A percentile compares a stretch with the other conserved stretches of the same genome.
Evolutionary conservation across 176 grass and related monocot species (phyloP).

Genomic region (Aegilops tauschii): DNA sequence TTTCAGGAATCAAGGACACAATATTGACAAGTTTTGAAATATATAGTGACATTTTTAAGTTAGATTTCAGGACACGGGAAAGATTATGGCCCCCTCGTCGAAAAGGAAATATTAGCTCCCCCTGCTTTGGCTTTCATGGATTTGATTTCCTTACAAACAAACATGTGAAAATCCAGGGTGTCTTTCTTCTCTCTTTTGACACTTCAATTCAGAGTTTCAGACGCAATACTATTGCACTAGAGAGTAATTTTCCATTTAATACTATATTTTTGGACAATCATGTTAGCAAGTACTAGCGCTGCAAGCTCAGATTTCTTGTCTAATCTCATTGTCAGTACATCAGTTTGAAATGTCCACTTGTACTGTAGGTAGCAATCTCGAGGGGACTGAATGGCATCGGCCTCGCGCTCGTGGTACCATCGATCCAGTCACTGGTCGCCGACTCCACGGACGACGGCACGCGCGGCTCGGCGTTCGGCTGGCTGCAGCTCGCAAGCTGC

Average conservation of each 20-base stretch:
- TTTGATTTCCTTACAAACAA: no score
- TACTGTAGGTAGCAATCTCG: slow-evolving; percentile 65
- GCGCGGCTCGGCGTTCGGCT: slow-evolving; percentile 77
- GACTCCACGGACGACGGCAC: slow-evolving; percentile 74
- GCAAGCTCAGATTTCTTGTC: no score
- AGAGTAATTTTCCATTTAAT: no score
- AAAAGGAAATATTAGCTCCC: no score
- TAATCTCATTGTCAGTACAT: not conserved
- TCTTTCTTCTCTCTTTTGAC: no score
- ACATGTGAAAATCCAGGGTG: no score
- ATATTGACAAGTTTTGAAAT: not conserved
- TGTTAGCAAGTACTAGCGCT: no score
- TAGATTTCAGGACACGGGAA: not conserved
- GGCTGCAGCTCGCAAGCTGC: slow-evolving; percentile 67
- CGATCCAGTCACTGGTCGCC: slow-evolving; percentile 81
- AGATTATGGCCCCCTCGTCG: no score
- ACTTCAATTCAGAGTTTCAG: no score
- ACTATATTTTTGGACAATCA: no score
- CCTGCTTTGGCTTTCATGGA: no score
- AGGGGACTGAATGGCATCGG: slow-evolving; percentile 83
- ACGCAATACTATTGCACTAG: no score
- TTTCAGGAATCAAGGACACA: not conserved
- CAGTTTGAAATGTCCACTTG: not conserved
- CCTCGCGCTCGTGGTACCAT: slow-evolving; percentile 70
- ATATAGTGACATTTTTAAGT: not conserved